Base-by-base conservation (phyloP, 495 filamentous ascomycete species). In the Penicillium turbatum region DNA sequence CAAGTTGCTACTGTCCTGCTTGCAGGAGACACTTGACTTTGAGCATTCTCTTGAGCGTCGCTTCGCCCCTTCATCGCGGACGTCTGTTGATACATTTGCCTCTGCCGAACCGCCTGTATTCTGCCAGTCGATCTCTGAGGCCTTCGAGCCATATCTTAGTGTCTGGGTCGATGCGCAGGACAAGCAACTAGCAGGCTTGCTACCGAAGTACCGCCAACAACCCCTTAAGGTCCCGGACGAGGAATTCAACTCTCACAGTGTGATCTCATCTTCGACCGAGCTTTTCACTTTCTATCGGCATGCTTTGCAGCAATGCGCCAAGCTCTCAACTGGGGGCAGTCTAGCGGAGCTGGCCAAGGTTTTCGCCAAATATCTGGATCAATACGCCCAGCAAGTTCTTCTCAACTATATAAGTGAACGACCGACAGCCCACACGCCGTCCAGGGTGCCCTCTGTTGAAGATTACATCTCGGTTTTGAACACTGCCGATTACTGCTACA, bases 151-250 rank as follows among this genome's bases (percentile, higher is more conserved):
- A 9, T 97, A 97, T 67, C 78, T 98, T 36, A 96, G 90, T 64
- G 75, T 97, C 9, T 98, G 93, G 93, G 92, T 98, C 19, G 93
- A 97, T 54, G 89, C 88, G 26, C 93, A 97, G 69, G 93, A 97
- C 63, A 91, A 86, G 75, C 85, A 95, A 54, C 76, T 98, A 26
- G 87, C 90, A 10, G 75, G 78, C 6, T 83, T 97, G 73, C 87
- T 98, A 49, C 92, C 90, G 3, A 90, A 85, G 69, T 97, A 97
- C 70, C 88, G 88, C 46, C 81, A 82, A 47, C 90, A 96, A 60
- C 88, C 91, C 2, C 75, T 95, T 19, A 80, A 88, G 19, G 82
- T 87, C 11, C 71, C 81, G 1, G 92, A 97, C 49, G 93, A 98
- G 65, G 93, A 98, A 43, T 96, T 97, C 71, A 87, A 89, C 32